phyloP scores from a whole-genome alignment of 2,329 filamentous ascomycete genomes.

The Exophiala lecanii-corni region DNA sequence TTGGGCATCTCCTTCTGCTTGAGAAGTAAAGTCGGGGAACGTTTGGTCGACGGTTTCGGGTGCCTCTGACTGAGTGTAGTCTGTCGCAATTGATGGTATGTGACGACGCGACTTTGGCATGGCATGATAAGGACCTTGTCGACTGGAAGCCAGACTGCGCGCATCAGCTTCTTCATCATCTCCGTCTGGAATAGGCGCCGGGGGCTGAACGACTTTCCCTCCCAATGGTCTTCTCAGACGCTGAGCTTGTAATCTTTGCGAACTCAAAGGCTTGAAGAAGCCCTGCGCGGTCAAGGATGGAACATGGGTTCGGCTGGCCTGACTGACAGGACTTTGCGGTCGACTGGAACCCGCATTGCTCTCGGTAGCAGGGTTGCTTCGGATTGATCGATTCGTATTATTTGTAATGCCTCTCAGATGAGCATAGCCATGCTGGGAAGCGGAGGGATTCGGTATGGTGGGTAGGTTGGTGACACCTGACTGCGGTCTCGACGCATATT shows the following conservation, averaged over 20 bases:
- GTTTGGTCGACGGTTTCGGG: conserved; percentile 50
- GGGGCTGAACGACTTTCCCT: conserved; percentile 30
- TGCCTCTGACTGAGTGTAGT: conserved; percentile 69
- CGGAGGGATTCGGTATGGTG: conserved; percentile 19
- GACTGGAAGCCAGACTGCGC: conserved; percentile 56
- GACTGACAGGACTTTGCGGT: conserved; percentile 55
- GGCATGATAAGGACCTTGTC: conserved; percentile 32
- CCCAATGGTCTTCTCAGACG: conserved; percentile 55
- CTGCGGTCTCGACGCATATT: conserved; percentile 21
- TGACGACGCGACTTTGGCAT: conserved; percentile 43
- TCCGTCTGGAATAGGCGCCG: conserved; percentile 36
- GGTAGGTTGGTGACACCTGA: conserved; percentile 16
- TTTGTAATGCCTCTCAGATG: conserved; percentile 25
- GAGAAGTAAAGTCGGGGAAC: conserved; percentile 18
- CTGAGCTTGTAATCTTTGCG: conserved; percentile 87
- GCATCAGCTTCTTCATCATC: conserved; percentile 47
- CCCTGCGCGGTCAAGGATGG: conserved; percentile 83
- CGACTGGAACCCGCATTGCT: conserved; percentile 45
- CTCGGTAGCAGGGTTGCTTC: conserved; percentile 32
- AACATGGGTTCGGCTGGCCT: conserved; percentile 78
- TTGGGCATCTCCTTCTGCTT: conserved; percentile 16
- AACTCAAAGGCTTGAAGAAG: conserved; percentile 96
- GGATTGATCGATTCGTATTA: conserved; percentile 20
- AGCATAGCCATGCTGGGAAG: conserved; percentile 24
- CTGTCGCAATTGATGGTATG: conserved; percentile 73